A percentile compares a stretch with the other conserved stretches of the same genome.
Evolutionary conservation across 1,139 yeast species (phyloP).

Genomic region (Geotrichum citri-aurantii): DNA sequence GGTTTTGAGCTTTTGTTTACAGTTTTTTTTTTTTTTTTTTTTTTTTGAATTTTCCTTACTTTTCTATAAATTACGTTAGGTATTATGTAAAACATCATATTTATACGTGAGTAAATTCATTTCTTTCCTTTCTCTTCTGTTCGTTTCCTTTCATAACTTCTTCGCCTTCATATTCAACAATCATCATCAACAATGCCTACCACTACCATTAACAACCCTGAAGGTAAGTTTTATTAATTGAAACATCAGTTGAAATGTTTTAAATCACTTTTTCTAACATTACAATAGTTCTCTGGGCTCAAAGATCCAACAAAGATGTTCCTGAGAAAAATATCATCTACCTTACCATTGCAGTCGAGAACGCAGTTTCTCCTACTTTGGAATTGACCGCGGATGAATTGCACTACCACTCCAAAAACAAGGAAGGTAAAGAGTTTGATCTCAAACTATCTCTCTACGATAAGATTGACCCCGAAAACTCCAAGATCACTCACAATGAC

Average conservation of each 20-base stretch:
- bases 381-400: slow-evolving; percentile 56
- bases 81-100: background rate
- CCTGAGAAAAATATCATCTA: slow-evolving; percentile 67
- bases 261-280: background rate
- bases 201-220: background rate
- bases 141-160: background rate
- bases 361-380: slow-evolving; percentile 58
- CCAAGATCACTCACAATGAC: slow-evolving; percentile 60
- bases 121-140: background rate
- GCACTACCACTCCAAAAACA: slow-evolving; percentile 46
- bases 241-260: background rate
- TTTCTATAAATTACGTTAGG: background rate
- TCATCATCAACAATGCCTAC: background rate
- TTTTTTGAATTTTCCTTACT: background rate
- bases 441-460: slow-evolving; percentile 65
- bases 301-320: slow-evolving; percentile 73
- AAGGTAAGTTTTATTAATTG: background rate
- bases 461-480: slow-evolving; percentile 61
- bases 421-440: slow-evolving; percentile 42
- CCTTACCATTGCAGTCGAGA: slow-evolving; percentile 69
- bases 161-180: background rate
- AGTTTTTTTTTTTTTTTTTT: background rate
- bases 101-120: background rate
- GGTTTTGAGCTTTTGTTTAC: too few species aligned
- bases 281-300: slow-evolving; percentile 79